Base-by-base conservation (phyloP, 352 stramenopile species). In the Peronospora belbahrii region DNA sequence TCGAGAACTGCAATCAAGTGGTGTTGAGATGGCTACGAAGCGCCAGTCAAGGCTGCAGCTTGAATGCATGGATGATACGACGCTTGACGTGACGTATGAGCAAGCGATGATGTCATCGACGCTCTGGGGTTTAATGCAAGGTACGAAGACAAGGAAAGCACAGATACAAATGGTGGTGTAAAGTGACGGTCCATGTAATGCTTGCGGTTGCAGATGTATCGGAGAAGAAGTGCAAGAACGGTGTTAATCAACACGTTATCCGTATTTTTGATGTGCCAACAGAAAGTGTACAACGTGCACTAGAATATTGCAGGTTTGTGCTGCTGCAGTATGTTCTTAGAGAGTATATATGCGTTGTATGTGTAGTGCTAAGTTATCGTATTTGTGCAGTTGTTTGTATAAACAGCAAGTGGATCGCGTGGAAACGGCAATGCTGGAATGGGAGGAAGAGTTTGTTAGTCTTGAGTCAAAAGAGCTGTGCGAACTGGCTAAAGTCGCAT, bases 41-140 rank as follows among this genome's bases (percentile, higher is more conserved):
- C 51, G 31, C 9, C 65, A 66, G 23, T 85, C 70, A 32, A 85
- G 82, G 54, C 65, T 89, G 47, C 71, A 88, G 62, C 64, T 89
- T 15, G 74, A 85, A 53, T 89, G 78, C 56, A 74, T 65, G 44
- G 74, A 89, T 45, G 75, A 72, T 40, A 56, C 54, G 27, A 62
- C 73, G 49, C 83, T 88, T 25, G 65, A 87, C 42, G 78, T 89
- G 53, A 82, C 68, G n/a, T 76, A 87, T 38, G 70, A 89, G 35
- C 73, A 89, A 50, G 78, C 78, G 48, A 89, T 89, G 78, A 89
- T 89, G 78, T 89, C 78, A 22, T 88, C 78, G 13, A 89, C 75
- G 42, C 62, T 89, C 9, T 89, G 78, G 78, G 84, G 84, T 55
- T 55, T 89, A 4, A 53, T 89, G 37, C 75, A 89, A 64, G 70